Base-by-base conservation (phyloP, 2,329 filamentous ascomycete genomes). In the Fusarium sp. region DNA sequence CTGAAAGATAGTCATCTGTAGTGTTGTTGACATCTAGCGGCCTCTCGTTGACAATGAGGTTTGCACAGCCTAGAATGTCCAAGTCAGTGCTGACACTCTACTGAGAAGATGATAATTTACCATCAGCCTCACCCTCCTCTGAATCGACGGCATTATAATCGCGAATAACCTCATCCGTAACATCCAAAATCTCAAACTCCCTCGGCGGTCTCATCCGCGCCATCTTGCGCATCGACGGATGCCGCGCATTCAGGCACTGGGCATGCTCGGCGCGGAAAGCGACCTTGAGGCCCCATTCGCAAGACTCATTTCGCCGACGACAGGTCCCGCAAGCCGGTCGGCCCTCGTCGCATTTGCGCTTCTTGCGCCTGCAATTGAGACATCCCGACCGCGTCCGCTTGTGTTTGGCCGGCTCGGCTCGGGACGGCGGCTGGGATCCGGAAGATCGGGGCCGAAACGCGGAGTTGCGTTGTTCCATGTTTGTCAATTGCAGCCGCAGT, bases 201-300 rank as follows among this genome's bases (percentile, higher is more conserved):
- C 64, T 70, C 3, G 69, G 67, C 10, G 67, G 65, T 12, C 68
- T 66, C 45, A 67, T 69, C 41, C 61, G 65, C 2, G 70, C 70
- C 66, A 67, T 70, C 42, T 64, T 69, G 6, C 67, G 61, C 75
- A 77, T 77, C 9, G 74, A 76, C 2, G 75, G 75, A 43, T 78
- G 76, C 15, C 58, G 55, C 6, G 66, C 59, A 41, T 69, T 66
- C 29, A 78, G 59, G n/a, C 67, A 65, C 49, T 73, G 74, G 1
- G 75, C 76, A 43, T 78, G 75, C 54, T 78, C 75, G 3, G 70
- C 67, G 28, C 75, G 74, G 46, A 78, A 78, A 5, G 69, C 76
- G 28, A 78, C 68, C 69, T 74, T 76, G 58, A 77, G 64, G 1
- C 76, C 75, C 76, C 76, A 78, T 72, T 75, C 70, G 38, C 76